phyloP scores from a whole-genome alignment of 2,329 filamentous ascomycete species.

The Blastomyces gilchristii region DNA sequence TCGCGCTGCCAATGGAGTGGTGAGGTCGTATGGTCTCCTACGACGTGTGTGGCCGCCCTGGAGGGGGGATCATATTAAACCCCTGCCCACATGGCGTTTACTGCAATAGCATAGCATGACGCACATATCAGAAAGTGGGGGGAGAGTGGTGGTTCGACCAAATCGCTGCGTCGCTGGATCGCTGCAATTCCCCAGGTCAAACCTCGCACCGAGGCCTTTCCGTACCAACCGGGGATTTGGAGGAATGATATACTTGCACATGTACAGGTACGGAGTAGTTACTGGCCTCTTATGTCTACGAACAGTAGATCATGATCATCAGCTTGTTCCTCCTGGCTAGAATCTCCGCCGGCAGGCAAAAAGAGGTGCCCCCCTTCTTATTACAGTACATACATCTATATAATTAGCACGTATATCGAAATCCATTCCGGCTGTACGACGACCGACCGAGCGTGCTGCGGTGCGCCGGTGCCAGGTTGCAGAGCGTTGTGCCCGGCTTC shows the following conservation, averaged over 20 bases:
- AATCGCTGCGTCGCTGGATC: not conserved
- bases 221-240: not conserved
- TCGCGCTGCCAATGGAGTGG: not conserved
- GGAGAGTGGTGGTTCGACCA: not conserved
- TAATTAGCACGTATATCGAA: too few relatives aligned
- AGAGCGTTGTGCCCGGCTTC: too few relatives aligned
- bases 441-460: too few relatives aligned
- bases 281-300: not conserved
- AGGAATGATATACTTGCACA: not conserved
- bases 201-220: too few relatives aligned
- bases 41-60: not conserved
- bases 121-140: not conserved
- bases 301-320: too few relatives aligned
- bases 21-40: not conserved
- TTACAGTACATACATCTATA: not conserved
- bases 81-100: slow-evolving; percentile 4
- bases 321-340: not conserved
- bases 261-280: too few relatives aligned
- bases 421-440: too few relatives aligned
- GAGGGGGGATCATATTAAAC: not conserved
- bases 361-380: too few relatives aligned
- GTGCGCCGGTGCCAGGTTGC: too few relatives aligned
- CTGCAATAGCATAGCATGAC: slow-evolving; percentile 5
- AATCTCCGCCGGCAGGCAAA: not conserved
- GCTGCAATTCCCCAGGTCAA: too few relatives aligned